Conservation (phyloP, 768 basidiomycete genomes). For the Pleurotus tuoliensis region DNA sequence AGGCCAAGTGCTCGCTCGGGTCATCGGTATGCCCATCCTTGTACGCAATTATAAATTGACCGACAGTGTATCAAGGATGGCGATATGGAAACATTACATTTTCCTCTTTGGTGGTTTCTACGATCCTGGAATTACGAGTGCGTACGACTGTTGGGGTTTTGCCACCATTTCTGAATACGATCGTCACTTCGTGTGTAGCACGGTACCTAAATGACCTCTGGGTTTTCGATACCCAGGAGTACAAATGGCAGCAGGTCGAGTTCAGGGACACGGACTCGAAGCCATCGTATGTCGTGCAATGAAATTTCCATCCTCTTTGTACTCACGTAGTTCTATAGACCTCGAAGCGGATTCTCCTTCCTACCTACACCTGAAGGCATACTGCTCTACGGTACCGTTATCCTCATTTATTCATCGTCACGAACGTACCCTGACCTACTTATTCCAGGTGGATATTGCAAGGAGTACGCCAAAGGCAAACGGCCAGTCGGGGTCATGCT, state of each 20-base stretch:
- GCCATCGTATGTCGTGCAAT: conserved; percentile 55
- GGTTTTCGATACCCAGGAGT: conserved; percentile 83
- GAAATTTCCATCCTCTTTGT: neutral
- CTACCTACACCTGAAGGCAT: conserved; percentile 75
- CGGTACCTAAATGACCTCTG: conserved; percentile 82
- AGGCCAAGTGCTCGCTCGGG: conserved; percentile 80
- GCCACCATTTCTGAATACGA: neutral
- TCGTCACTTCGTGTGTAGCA: conserved; percentile 34
- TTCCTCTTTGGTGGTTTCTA: conserved; percentile 90
- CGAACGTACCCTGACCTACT: too few species aligned
- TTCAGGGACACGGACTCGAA: conserved; percentile 65
- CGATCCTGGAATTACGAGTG: conserved; percentile 81
- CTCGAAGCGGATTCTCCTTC: conserved; percentile 84
- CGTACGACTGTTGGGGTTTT: conserved; percentile 13
- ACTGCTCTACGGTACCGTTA: conserved; percentile 63
- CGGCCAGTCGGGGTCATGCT: conserved; percentile 83
- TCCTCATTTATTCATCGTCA: too few species aligned
- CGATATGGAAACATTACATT: conserved; percentile 83
- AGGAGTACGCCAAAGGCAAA: conserved; percentile 85
- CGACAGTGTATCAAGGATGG: conserved; percentile 59
- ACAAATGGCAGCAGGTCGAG: conserved; percentile 79
- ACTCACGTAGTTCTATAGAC: conserved; percentile 31
- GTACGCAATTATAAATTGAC: neutral
- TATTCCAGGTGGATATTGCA: conserved; percentile 77
- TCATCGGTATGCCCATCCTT: conserved; percentile 51